Base-by-base conservation (phyloP, 2,329 filamentous ascomycete genomes). In the Scortechinia acanthostroma region DNA sequence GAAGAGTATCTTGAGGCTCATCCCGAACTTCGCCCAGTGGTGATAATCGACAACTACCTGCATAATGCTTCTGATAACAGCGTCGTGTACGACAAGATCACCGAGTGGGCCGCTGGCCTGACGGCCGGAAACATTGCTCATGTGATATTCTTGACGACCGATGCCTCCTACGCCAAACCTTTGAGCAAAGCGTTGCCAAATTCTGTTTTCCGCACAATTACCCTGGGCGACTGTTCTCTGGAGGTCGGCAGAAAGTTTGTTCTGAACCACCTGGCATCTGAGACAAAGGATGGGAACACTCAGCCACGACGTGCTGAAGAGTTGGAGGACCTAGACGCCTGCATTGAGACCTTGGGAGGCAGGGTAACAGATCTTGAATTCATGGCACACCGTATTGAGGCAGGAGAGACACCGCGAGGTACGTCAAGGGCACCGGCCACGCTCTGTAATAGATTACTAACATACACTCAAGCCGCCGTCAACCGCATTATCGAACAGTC, bases 281-380 rank as follows among this genome's bases (percentile, higher is more conserved):
- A 16, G 44, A 15, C 35, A 17, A 17, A 40, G 17, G 6, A 10
- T 40, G 35, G 17, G 6, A 40, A 19, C 17, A 17, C 14, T 13
- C 14, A 40, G 17, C 10, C n/a, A 30, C 10, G n/a, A n/a, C 10
- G 10, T 30, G 25, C n/a, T 10, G 25, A 30, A 10, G 35, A 19
- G 6, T 20, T 46, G 45, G 22, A 52, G 50, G 76, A 80, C 47
- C 66, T 86, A 2, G 79, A 83, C 51, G 66, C 62, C 4, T 80
- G 77, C 47, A 82, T 86, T 46, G 68, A 73, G 22, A 63, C 73
- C 3, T 64, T 86, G 3, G 81, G 81, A 22, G 81, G 81, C 3
- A 75, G 81, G 3, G 68, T 86, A 4, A 83, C 80, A 1, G 81
- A 86, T 52, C 73, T 86, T 25, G 81, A 85, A 51, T 84, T 83